Base-by-base conservation (phyloP, 371 early-diverging fungal genomes). In the Conidiobolus incongruus region DNA sequence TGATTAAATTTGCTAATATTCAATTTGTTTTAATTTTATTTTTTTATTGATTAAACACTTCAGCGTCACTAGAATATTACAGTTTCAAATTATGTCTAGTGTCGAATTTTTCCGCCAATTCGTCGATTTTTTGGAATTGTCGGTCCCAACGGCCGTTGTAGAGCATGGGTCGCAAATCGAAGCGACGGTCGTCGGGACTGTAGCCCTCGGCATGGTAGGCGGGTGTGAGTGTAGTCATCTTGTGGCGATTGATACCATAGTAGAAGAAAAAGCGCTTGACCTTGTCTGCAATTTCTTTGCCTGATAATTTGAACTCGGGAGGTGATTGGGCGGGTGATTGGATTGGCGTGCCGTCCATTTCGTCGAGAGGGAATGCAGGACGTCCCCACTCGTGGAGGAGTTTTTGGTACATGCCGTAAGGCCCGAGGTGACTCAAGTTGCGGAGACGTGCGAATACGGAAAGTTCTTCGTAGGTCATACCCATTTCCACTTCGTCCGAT, bases 241-340 rank as follows among this genome's bases (percentile, higher is more conserved):
- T 97, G 70, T 97, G 97, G 26, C 97, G 72, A 63, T 97, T 97
- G 50, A 95, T 86, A 5, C 91, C 70, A 52, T 94, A 93, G 60
- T 72, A 97, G 49, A 75, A 81, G 62, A 90, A 95, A 61, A 97
- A 95, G 4, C 72, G 68, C 60, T 92, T 93, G 41, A 97, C 94
- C 50, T 90, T 88, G 30, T 57, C 64, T 0, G 85, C 90, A 44
- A 92, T 63, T 71, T 78, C 46, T 38, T 16, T 42, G 35, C 4
- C 13, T 35, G 44, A 38, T 31, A 20, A 20, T 11, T 22, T 10
- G n/a, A n/a, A n/a, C n/a, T n/a, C n/a, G n/a, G n/a, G n/a, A n/a
- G n/a, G n/a, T n/a, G 38, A 17, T 4, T 2, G 13, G 22, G 20
- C 21, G 8, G 38, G 4, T 20, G 13, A 35, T 19, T 35, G 17